phyloP scores from a whole-genome alignment of 2,329 filamentous ascomycete genomes.

The Xylariaceae sp. region DNA sequence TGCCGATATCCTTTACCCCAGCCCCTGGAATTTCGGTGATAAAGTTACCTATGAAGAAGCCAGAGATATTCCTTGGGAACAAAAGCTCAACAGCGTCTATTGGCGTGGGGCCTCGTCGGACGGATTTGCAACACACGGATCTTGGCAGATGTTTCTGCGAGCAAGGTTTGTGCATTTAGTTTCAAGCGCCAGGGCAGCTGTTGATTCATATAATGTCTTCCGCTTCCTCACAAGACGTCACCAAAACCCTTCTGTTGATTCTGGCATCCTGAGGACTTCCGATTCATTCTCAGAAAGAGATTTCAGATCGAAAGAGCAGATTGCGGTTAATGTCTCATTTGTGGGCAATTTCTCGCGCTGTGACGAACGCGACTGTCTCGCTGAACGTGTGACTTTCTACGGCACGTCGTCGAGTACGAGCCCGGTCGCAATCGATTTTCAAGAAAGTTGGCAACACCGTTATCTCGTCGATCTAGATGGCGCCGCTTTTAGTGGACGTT shows the following conservation, averaged over 20 bases:
- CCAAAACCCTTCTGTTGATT: not conserved
- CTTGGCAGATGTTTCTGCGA: constrained; percentile 64
- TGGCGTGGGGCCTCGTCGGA: constrained; percentile 62
- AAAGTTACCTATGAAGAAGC: constrained; percentile 47
- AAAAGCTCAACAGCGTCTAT: constrained; percentile 56
- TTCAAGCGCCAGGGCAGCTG: constrained; percentile 39
- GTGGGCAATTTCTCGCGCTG: constrained; percentile 46
- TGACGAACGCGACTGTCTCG: constrained; percentile 41
- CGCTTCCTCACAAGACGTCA: not conserved
- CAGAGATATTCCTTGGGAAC: constrained; percentile 51
- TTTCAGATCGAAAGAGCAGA: constrained; percentile 1
- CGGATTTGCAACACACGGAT: constrained; percentile 53
- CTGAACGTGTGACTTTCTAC: constrained; percentile 43
- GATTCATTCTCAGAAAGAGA: not conserved
- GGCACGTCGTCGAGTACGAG: constrained; percentile 28
- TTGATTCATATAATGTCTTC: not conserved
- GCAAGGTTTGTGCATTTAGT: constrained; percentile 64
- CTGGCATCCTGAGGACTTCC: no score
- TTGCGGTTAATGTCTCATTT: constrained; percentile 45
- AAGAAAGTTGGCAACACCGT: constrained; percentile 51
- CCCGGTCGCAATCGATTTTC: constrained; percentile 39
- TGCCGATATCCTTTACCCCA: constrained; percentile 56
- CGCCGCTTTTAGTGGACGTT: constrained; percentile 55
- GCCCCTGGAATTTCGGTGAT: constrained; percentile 47
- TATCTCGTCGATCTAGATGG: constrained; percentile 67